Evolutionary conservation across 2,329 filamentous ascomycete species (phyloP).

Genomic region (Clonostachys sp.): DNA sequence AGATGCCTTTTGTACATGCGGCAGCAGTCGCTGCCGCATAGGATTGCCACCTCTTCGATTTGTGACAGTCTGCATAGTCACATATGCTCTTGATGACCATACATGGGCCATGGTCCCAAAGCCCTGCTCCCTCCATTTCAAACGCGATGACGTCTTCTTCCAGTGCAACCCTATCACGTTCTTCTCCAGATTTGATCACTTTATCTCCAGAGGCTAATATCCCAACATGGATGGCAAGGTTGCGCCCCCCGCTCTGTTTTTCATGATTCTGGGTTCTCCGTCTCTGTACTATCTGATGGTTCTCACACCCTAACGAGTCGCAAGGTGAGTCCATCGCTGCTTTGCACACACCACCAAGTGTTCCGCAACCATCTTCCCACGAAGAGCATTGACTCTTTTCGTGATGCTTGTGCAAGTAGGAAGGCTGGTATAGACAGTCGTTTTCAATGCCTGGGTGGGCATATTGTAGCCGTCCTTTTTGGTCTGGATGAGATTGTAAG

Average conservation of each 20-base stretch:
- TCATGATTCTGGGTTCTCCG: too few species aligned
- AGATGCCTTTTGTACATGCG: slow-evolving; percentile 11
- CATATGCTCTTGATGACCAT: slow-evolving; percentile 31
- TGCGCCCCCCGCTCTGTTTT: too few species aligned
- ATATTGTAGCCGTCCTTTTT: background rate
- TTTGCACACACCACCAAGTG: background rate
- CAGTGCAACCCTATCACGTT: slow-evolving; percentile 10
- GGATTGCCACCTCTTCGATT: slow-evolving; percentile 22
- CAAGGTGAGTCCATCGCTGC: background rate
- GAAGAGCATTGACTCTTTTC: background rate
- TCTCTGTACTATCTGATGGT: background rate
- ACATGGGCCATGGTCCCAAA: slow-evolving; percentile 23
- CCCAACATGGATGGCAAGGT: background rate
- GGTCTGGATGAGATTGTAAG: background rate
- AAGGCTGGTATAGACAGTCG: slow-evolving; percentile 9
- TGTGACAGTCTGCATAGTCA: slow-evolving; percentile 18
- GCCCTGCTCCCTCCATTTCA: slow-evolving; percentile 26
- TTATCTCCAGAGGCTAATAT: background rate
- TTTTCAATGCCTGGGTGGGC: background rate
- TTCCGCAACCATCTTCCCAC: background rate
- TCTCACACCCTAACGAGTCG: background rate
- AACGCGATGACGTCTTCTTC: slow-evolving; percentile 7
- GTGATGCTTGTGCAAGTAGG: slow-evolving; percentile 7
- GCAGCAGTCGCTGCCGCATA: slow-evolving; percentile 32
- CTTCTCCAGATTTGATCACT: background rate